These are phyloP conservation scores for Pneumocystis carinii DNA, from an alignment of 1,139 yeast species.

Conservation along the genomic window DNA sequence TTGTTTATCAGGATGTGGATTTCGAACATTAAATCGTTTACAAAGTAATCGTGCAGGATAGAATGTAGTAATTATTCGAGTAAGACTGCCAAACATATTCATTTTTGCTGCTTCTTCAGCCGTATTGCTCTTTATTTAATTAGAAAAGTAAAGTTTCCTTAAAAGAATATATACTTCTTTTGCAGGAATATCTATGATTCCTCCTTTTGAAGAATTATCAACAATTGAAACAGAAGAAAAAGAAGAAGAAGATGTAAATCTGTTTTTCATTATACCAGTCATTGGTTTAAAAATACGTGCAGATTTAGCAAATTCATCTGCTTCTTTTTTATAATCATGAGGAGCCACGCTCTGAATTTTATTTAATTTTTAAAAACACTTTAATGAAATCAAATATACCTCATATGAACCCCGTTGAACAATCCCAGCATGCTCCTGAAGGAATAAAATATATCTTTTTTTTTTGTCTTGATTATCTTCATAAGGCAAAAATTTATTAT, in stretches of 20 bases:
- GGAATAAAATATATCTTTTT: conserved; percentile 15
- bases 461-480: conserved; percentile 14
- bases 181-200: not conserved
- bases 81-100: conserved; percentile 19
- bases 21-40: conserved; percentile 19
- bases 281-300: conserved; percentile 21
- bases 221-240: not conserved
- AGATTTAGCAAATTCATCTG: conserved; percentile 19
- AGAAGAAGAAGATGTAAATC: conserved; percentile 16
- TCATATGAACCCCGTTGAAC: not conserved
- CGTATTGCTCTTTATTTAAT: conserved; percentile 7
- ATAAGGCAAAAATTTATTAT: conserved; percentile 17
- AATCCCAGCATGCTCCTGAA: conserved; percentile 4
- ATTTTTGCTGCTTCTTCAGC: conserved; percentile 17
- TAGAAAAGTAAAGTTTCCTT: not conserved
- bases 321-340: conserved; percentile 9
- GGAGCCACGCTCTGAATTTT: conserved; percentile 11
- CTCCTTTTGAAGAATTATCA: conserved; percentile 1
- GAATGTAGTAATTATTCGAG: conserved; percentile 17
- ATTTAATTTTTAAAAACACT: not conserved
- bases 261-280: conserved; percentile 19
- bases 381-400: not conserved
- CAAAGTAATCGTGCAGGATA: conserved; percentile 19
- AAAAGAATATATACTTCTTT: not conserved
- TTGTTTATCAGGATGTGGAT: not conserved